These are phyloP conservation scores for Malus hybrid DNA, from an alignment of 331 rosid species.

Conservation along the genomic window DNA sequence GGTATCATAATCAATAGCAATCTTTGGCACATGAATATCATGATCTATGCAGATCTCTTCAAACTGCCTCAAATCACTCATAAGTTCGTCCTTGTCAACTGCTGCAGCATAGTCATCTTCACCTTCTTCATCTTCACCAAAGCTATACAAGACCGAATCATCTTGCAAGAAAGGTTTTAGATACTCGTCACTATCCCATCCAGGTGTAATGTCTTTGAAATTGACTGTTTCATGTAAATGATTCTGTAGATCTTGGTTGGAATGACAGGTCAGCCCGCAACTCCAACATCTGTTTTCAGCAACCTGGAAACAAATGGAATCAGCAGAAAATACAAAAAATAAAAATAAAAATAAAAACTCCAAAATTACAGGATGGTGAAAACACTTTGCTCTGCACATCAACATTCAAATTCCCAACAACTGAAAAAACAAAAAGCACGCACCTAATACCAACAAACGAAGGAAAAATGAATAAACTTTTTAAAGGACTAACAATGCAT, in stretches of 20 bases:
- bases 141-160: slow-evolving; percentile 72
- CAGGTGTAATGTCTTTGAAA: slow-evolving; percentile 33
- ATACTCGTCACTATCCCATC: slow-evolving; percentile 58
- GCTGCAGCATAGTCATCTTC: slow-evolving; percentile 36
- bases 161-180: slow-evolving; percentile 66
- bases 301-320: slow-evolving; percentile 38
- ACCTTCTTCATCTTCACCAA: slow-evolving; percentile 64
- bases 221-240: slow-evolving; percentile 58
- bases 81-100: slow-evolving; percentile 39
- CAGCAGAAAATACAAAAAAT: background rate
- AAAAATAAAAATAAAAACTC: no score
- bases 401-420: background rate
- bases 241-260: slow-evolving; percentile 47
- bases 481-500: background rate
- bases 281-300: slow-evolving; percentile 73
- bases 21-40: slow-evolving; percentile 21
- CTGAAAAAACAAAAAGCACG: background rate
- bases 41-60: slow-evolving; percentile 23
- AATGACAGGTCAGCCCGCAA: slow-evolving; percentile 46
- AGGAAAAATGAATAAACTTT: background rate
- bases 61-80: slow-evolving; percentile 35
- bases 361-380: background rate
- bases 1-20: slow-evolving; percentile 9
- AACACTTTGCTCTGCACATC: background rate
- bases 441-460: background rate